Base-by-base conservation (phyloP, 202 grass and related monocot genomes). In the Dendrocalamus latiflorus region DNA sequence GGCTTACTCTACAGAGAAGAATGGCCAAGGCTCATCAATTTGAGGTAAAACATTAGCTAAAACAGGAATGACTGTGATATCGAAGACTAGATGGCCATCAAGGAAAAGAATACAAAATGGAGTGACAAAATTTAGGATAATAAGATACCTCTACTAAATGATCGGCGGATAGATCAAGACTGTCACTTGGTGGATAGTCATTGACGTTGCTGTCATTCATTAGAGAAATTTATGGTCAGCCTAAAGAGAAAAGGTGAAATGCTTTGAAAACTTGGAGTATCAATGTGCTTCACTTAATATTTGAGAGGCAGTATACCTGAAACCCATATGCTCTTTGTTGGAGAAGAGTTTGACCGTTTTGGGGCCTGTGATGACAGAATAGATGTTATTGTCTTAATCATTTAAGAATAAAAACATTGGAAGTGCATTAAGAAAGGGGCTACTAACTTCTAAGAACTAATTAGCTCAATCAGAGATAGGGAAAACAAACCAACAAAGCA, bases 271-370 rank as follows among this genome's bases (percentile, higher is more conserved):
- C 9, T 45, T 18, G 3, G 39, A 74, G 14, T 73, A 59, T 56
- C 66, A 79, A 68, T 57, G 49, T 50, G 47, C 45, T 65, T 86
- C 62, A 90, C 49, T 41, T 66, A 20, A 80, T 25, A 70, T 57
- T 18, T 30, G 50, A 34, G 39, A 72, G 38, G 74, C 8, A 80
- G 24, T 6, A 69, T 96, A 99, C 96, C 96, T 99, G 80, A 99
- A 99, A 76, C 96, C 93, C 96, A 99, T 99, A 81, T 99, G 96
- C 86, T 96, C 93, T 92, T 92, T 99, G 72, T 99, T 99, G 53
- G 91, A 88, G 86, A 96, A 99, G 21, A 99, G 84, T 70, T 99
- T 99, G 55, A 96, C 83, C 15, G 71, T 92, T 84, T 78, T 96
- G 1, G 96, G 96, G 43, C 96, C 96, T 96, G 81, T n/a, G n/a